These are phyloP conservation scores for Aaosphaeria pasadenensis DNA, from an alignment of 2,329 filamentous ascomycete genomes.

Conservation along the genomic window DNA sequence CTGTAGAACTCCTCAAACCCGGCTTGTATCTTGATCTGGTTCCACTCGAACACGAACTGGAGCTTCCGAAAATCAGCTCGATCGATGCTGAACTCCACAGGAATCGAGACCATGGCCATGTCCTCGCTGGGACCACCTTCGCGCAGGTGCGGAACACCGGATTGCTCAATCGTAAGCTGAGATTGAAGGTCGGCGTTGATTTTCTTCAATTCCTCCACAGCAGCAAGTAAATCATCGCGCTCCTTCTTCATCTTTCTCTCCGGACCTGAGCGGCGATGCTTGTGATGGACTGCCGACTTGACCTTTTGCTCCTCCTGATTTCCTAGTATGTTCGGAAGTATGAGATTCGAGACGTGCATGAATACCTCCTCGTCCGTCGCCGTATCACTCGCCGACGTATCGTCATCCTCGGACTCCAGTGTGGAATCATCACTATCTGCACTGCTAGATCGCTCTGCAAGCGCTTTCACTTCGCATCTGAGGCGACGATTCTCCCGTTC, in stretches of 20 bases:
- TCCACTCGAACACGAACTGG: slow-evolving; percentile 3
- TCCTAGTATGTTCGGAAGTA: slow-evolving; percentile 8
- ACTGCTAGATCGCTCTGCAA: too few relatives aligned
- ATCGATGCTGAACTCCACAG: slow-evolving; percentile 9
- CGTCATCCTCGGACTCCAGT: too few relatives aligned
- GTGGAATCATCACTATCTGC: too few relatives aligned
- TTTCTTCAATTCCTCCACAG: slow-evolving; percentile 8
- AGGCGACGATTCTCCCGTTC: too few relatives aligned
- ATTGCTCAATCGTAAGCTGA: slow-evolving; percentile 10
- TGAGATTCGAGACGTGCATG: too few relatives aligned
- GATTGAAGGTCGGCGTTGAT: slow-evolving; percentile 8
- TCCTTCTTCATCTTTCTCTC: slow-evolving; percentile 14
- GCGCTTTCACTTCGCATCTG: too few relatives aligned
- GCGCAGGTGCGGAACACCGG: slow-evolving; percentile 11
- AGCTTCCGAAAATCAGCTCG: slow-evolving; percentile 9
- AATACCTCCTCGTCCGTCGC: too few relatives aligned
- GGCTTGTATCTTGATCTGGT: slow-evolving; percentile 5
- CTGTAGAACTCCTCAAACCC: slow-evolving; percentile 10
- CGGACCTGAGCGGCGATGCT: slow-evolving; percentile 8
- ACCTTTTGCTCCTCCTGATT: slow-evolving; percentile 14
- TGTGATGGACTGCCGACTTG: slow-evolving; percentile 11
- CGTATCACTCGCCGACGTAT: too few relatives aligned
- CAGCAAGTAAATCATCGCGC: slow-evolving; percentile 11
- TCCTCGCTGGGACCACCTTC: slow-evolving; percentile 6
- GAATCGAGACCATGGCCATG: slow-evolving; percentile 8